These are phyloP conservation scores for Aspergillus japonicus DNA, from an alignment of 2,329 filamentous ascomycete genomes.

Conservation along the genomic window DNA sequence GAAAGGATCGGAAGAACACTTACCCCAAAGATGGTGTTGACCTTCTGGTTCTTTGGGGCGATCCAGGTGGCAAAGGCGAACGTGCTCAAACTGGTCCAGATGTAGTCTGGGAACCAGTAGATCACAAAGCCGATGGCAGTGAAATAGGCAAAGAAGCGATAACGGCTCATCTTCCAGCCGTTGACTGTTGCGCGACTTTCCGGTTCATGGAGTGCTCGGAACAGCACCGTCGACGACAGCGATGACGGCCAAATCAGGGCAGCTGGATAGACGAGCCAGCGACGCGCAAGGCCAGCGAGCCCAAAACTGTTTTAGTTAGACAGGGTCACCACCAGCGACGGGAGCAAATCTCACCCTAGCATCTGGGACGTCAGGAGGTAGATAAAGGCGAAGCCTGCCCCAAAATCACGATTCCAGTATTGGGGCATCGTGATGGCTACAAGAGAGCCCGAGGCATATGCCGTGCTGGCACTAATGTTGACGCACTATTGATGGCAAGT, in stretches of 20 bases:
- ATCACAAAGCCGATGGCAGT: conserved; percentile 18
- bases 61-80: conserved; percentile 50
- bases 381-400: conserved; percentile 34
- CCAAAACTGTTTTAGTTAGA: conserved; percentile 15
- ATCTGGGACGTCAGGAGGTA: conserved; percentile 34
- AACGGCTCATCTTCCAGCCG: conserved; percentile 21
- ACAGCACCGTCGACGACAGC: conserved; percentile 22
- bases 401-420: conserved; percentile 36
- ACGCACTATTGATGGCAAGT: conserved; percentile 20
- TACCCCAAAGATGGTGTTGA: conserved; percentile 29
- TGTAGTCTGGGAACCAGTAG: conserved; percentile 54
- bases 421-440: conserved; percentile 36
- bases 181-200: conserved; percentile 17
- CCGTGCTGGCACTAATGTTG: conserved; percentile 29
- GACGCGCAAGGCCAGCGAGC: conserved; percentile 21
- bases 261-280: conserved; percentile 24
- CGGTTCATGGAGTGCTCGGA: conserved; percentile 21
- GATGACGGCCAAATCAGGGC: conserved; percentile 24
- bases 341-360: conserved; percentile 22
- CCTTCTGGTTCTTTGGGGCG: conserved; percentile 42
- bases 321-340: background rate
- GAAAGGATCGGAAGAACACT: background rate
- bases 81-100: conserved; percentile 50
- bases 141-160: conserved; percentile 21
- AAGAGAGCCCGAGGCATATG: conserved; percentile 29